These are phyloP conservation scores for Buddleja alternifolia DNA, from an alignment of 257 asterid genomes.

Conservation along the genomic window DNA sequence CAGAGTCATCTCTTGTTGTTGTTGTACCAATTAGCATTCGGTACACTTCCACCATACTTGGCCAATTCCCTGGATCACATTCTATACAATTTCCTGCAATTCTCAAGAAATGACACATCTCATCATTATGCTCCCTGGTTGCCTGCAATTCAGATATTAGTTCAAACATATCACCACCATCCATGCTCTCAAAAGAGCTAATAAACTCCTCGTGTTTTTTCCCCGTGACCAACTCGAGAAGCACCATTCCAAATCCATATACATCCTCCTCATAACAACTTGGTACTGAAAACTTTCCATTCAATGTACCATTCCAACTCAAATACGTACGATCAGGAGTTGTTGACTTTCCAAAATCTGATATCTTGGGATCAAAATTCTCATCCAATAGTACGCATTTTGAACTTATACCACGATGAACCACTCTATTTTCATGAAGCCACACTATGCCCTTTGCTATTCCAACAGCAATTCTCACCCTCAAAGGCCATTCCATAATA, in stretches of 20 bases:
- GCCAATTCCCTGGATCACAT: conserved; percentile 24
- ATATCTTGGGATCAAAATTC: conserved; percentile 32
- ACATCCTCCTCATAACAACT: conserved; percentile 29
- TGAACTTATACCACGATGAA: conserved; percentile 32
- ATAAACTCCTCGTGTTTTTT: conserved; percentile 15
- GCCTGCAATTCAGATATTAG: too few species aligned
- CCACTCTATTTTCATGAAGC: conserved; percentile 33
- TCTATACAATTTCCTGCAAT: conserved; percentile 27
- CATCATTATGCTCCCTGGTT: conserved; percentile 22
- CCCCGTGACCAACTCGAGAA: conserved; percentile 36
- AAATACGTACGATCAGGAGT: too few species aligned
- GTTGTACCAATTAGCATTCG: not conserved
- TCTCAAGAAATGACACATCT: conserved; percentile 9
- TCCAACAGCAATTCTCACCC: conserved; percentile 33
- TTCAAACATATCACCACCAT: conserved; percentile 14
- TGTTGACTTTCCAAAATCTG: conserved; percentile 31
- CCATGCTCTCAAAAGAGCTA: not conserved
- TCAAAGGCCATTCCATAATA: conserved; percentile 25
- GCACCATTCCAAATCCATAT: conserved; percentile 29
- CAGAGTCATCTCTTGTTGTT: not conserved
- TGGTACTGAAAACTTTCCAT: not conserved
- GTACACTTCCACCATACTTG: conserved; percentile 33
- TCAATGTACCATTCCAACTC: too few species aligned
- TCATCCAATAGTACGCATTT: conserved; percentile 33
- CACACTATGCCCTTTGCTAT: conserved; percentile 37